Conservation (phyloP, 805 yeast genomes). For the Clavispora phyllophila region DNA sequence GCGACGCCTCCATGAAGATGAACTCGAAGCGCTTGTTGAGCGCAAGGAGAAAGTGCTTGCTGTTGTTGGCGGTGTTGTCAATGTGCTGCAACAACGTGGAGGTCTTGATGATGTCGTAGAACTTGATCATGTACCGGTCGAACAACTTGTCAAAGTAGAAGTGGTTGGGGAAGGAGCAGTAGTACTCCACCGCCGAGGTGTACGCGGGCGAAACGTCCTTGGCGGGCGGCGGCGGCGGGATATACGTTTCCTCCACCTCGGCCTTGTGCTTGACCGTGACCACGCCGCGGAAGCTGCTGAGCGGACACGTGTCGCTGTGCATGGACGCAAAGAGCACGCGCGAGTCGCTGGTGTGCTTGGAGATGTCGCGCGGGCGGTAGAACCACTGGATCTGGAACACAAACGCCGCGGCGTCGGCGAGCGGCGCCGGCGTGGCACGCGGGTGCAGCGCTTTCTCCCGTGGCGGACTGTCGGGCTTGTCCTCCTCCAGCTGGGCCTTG, state of each 20-base stretch:
- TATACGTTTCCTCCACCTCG: conserved; percentile 49
- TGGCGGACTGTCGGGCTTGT: too few relatives aligned
- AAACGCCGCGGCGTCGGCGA: conserved; percentile 42
- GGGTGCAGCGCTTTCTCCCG: neutral
- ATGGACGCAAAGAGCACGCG: conserved; percentile 76
- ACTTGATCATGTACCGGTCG: conserved; percentile 78
- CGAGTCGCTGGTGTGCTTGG: conserved; percentile 62
- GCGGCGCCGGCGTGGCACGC: conserved; percentile 26
- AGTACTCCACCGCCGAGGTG: conserved; percentile 39
- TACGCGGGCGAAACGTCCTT: conserved; percentile 5
- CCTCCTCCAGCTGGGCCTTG: too few relatives aligned
- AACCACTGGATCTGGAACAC: conserved; percentile 81
- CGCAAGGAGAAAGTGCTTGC: conserved; percentile 56
- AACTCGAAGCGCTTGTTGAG: conserved; percentile 64
- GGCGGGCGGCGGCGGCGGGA: conserved; percentile 2
- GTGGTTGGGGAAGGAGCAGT: conserved; percentile 53
- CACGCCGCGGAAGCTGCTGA: conserved; percentile 68
- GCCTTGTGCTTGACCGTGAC: conserved; percentile 65
- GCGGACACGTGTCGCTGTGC: conserved; percentile 81
- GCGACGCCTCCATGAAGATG: conserved; percentile 67
- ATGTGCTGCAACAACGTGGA: conserved; percentile 36
- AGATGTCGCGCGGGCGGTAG: conserved; percentile 82
- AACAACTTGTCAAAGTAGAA: conserved; percentile 84
- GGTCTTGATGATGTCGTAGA: conserved; percentile 74
- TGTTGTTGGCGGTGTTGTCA: conserved; percentile 40